phyloP scores from a whole-genome alignment of 345 rosid genomes.

The Excoecaria cochinchinensis region DNA sequence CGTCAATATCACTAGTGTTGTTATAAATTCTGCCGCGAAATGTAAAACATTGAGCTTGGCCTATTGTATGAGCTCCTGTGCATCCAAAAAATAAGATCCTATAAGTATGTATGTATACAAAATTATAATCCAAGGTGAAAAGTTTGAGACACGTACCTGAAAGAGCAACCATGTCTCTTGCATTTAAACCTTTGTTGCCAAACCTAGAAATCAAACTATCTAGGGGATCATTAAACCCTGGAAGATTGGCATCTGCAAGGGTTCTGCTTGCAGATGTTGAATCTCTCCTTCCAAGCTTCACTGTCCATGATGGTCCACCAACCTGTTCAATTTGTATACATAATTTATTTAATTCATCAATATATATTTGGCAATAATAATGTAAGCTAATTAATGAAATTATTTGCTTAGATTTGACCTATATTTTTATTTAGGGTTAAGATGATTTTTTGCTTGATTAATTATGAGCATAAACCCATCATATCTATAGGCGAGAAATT shows the following conservation, averaged over 20 bases:
- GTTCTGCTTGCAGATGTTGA: constrained; percentile 9
- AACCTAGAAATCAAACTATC: neutral
- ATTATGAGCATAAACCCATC: too few relatives aligned
- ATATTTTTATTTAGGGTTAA: too few relatives aligned
- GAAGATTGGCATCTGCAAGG: constrained; percentile 8
- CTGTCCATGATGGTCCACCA: constrained; percentile 11
- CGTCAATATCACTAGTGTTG: constrained; percentile 9
- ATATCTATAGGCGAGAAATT: too few relatives aligned
- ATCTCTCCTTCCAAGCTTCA: constrained; percentile 17
- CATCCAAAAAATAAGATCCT: too few relatives aligned
- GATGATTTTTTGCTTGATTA: too few relatives aligned
- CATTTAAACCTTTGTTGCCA: neutral
- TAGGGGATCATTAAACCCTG: neutral
- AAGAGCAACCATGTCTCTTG: constrained; percentile 16
- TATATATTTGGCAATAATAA: too few relatives aligned
- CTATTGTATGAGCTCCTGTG: constrained; percentile 13
- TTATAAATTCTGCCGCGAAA: constrained; percentile 9
- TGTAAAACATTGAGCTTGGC: constrained; percentile 6
- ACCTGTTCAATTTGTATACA: neutral
- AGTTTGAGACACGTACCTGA: neutral
- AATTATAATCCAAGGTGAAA: too few relatives aligned
- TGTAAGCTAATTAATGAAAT: too few relatives aligned
- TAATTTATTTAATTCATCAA: neutral
- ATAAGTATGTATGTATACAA: too few relatives aligned
- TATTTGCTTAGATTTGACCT: too few relatives aligned